Evolutionary conservation across 2,329 filamentous ascomycete species (phyloP).

Genomic region (Blastomyces percursus): DNA sequence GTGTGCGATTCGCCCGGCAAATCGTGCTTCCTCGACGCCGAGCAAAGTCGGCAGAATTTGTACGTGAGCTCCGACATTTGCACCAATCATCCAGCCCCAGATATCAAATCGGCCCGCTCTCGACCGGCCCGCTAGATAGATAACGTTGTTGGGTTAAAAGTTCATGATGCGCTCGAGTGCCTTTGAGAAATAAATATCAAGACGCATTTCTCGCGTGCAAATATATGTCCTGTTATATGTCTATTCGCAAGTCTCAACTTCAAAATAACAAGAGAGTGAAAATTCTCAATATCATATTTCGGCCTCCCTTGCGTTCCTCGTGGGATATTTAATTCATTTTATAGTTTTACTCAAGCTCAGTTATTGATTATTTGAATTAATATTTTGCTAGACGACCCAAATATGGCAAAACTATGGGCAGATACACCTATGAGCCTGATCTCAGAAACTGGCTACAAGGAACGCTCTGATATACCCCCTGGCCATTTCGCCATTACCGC

Average conservation of each 20-base stretch:
- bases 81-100: not conserved
- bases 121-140: not conserved
- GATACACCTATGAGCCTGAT: constrained; percentile 10
- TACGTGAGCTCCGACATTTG: not conserved
- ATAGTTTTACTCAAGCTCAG: not conserved
- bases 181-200: not conserved
- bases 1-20: not conserved
- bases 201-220: not conserved
- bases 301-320: not conserved
- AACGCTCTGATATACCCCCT: constrained; percentile 8
- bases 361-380: not conserved
- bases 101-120: not conserved
- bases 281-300: not conserved
- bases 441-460: constrained; percentile 7
- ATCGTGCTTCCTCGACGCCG: not conserved
- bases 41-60: not conserved
- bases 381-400: not conserved
- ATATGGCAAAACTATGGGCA: constrained; percentile 10
- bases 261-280: not conserved
- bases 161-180: not conserved
- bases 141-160: not conserved
- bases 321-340: not conserved
- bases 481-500: constrained; percentile 6
- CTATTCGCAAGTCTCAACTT: not conserved
- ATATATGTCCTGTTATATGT: not conserved